Base-by-base conservation (phyloP, 2,329 filamentous ascomycete genomes). In the Calonectria pteridis region DNA sequence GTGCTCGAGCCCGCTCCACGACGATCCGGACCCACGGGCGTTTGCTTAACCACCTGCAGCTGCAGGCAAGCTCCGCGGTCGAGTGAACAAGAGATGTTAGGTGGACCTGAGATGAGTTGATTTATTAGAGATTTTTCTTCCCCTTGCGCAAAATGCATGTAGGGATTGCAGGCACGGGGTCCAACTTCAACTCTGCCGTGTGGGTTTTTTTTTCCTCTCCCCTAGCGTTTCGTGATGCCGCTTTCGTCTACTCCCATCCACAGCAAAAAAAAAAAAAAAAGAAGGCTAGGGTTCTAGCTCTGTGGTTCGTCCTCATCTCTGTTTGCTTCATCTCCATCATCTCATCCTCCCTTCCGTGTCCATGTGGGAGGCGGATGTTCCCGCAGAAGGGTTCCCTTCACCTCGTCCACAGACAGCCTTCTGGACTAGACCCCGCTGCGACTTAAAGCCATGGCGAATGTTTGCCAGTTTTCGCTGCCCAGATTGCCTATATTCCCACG, bases 351-450 rank as follows among this genome's bases (percentile, higher is more conserved):
- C 55, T 59, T 28, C 9, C 5, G 29, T 28, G 29, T 37, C 55
- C 55, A 62, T 62, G 55, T 62, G 55, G 55, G 55, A 62, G 55
- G 55, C 55, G 55, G 55, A 40, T 62, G 18, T 62, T 62, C 55
- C 55, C 55, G 55, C 55, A 26, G 13, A 40, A 37, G 23, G 28
- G 55, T 26, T 20, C 29, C 33, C 53, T 23, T 29, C 31, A 10
- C 31, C 29, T 33, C 7, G 4, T 23, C 18, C 3, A 7, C 53
- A 18, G 53, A 7, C 53, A 18, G 53, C 31, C 53, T 26, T n/a
- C 53, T 23, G 26, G 29, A 16, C 37, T 20, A 10, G 35, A 20
- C 55, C 35, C 35, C 55, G n/a, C 55, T n/a, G 13, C 6, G 11
- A n/a, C 18, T 55, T n/a, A 3, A 3, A n/a, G 14, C 55, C 35